These are phyloP conservation scores for Hypoxylon intermedium DNA, from an alignment of 495 filamentous ascomycete genomes.

Conservation along the genomic window DNA sequence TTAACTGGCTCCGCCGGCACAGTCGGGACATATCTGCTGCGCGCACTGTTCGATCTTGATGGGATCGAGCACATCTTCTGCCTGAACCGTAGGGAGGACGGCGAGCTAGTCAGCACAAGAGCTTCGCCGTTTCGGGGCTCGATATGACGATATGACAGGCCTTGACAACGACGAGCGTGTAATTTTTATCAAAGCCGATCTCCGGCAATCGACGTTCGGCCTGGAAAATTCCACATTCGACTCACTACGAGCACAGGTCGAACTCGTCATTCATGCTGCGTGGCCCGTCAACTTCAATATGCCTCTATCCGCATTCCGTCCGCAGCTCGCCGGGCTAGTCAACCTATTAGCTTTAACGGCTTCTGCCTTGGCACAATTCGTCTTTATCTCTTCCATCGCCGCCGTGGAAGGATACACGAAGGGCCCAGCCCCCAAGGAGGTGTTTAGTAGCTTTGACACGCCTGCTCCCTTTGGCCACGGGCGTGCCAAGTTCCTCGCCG, in stretches of 20 bases:
- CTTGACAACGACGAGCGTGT: background rate
- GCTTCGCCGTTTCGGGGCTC: constrained; percentile 32
- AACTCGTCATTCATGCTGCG: constrained; percentile 53
- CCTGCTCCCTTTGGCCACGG: constrained; percentile 54
- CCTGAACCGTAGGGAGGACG: constrained; percentile 47
- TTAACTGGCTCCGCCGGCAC: constrained; percentile 60
- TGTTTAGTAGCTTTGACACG: constrained; percentile 41
- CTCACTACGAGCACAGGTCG: constrained; percentile 19
- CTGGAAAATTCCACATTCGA: constrained; percentile 27
- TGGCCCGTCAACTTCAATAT: constrained; percentile 58
- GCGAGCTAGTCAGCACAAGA: background rate
- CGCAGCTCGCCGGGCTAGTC: constrained; percentile 48
- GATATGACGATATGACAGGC: background rate
- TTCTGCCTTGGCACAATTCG: constrained; percentile 36
- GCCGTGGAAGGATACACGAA: constrained; percentile 5
- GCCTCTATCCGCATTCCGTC: constrained; percentile 46
- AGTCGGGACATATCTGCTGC: constrained; percentile 56
- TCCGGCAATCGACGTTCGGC: background rate
- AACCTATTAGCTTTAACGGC: constrained; percentile 48
- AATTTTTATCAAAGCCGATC: background rate
- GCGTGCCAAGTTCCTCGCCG: constrained; percentile 60
- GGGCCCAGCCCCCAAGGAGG: constrained; percentile 50
- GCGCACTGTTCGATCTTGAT: constrained; percentile 36
- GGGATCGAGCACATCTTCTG: constrained; percentile 52
- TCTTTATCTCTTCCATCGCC: constrained; percentile 56